phyloP scores from a whole-genome alignment of 345 rosid species.

The Brassica carinata region DNA sequence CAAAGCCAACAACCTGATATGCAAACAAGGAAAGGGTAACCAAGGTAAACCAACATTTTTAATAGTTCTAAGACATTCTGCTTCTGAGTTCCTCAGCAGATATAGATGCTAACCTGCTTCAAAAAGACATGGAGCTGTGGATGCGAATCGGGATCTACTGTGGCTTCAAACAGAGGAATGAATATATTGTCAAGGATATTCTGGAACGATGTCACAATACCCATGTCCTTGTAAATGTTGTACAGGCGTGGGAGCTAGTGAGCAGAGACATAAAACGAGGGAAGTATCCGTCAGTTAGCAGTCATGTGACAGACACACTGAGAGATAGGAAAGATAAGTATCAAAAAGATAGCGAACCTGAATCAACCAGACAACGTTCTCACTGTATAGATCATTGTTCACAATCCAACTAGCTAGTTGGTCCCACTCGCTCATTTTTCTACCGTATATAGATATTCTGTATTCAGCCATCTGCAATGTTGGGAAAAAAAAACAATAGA shows the following conservation, averaged over 20 bases:
- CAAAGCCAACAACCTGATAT: constrained; percentile 93
- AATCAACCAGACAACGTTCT: constrained; percentile 98
- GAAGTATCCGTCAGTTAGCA: constrained; percentile 14
- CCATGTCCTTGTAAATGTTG: constrained; percentile 98
- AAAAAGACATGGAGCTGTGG: constrained; percentile 97
- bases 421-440: constrained; percentile 99
- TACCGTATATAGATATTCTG: constrained; percentile 93
- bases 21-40: constrained; percentile 21
- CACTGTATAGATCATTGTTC: constrained; percentile 93
- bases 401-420: constrained; percentile 99
- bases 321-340: background rate
- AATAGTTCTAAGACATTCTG: background rate
- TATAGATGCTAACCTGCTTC: constrained; percentile 67
- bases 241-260: constrained; percentile 93
- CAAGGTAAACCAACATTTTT: background rate
- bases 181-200: constrained; percentile 97
- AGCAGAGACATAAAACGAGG: constrained; percentile 5
- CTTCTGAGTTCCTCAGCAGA: background rate
- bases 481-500: background rate
- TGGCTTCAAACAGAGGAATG: constrained; percentile 96
- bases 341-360: constrained; percentile 61
- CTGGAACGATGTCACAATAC: constrained; percentile 98
- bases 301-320: background rate
- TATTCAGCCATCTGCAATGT: constrained; percentile 95
- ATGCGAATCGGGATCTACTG: constrained; percentile 98